A percentile compares a stretch with the other conserved stretches of the same genome.
Conservation (phyloP, 306 rosid genomes). For the Quercus cerris region DNA sequence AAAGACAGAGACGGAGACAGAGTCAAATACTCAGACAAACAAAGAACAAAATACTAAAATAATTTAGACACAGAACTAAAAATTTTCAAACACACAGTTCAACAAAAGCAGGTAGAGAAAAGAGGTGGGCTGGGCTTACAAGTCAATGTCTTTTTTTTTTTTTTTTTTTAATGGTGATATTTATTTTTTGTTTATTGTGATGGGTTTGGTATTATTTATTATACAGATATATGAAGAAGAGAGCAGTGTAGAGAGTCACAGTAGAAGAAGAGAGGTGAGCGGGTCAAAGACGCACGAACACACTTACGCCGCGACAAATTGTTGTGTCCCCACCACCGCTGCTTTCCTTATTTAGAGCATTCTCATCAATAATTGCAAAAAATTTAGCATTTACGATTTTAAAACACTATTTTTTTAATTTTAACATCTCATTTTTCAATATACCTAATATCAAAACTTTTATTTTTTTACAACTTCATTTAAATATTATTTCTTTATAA, state of each 20-base stretch:
- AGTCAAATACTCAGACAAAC: not conserved
- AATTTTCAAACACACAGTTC: conserved; percentile 3
- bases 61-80: not conserved
- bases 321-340: not conserved
- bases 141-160: not conserved
- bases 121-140: not conserved
- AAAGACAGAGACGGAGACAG: not conserved
- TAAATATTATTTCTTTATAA: no score
- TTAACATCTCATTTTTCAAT: no score
- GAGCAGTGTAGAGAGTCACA: no score
- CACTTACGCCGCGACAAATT: not conserved
- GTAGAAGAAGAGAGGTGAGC: not conserved
- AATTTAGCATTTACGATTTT: no score
- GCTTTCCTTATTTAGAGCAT: not conserved
- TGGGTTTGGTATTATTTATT: no score
- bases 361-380: no score
- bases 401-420: no score
- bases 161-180: not conserved
- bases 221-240: no score
- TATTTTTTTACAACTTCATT: no score
- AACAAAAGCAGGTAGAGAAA: not conserved
- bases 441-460: no score
- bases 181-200: no score
- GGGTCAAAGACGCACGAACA: not conserved
- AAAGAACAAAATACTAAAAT: not conserved